Percentiles rank a stretch among this genome's conserved stretches.
phyloP scores from a whole-genome alignment of 441 rosid species.

The Croton setiger region DNA sequence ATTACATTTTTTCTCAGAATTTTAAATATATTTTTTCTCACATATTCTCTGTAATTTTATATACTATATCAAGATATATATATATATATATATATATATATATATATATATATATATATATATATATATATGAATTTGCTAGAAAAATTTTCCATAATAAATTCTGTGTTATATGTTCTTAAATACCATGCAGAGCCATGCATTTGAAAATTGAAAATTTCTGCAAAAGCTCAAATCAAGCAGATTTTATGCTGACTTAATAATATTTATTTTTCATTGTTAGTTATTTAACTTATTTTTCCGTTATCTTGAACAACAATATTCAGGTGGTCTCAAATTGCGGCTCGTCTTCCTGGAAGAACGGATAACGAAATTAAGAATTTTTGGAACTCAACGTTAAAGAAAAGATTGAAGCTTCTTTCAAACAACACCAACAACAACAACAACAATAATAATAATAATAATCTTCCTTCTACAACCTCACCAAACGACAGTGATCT shows the following conservation, averaged over 20 bases:
- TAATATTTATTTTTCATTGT: not conserved
- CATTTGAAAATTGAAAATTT: conserved; percentile 8
- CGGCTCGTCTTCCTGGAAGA: conserved; percentile 88
- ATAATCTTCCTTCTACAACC: conserved; percentile 31
- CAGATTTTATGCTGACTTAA: not conserved
- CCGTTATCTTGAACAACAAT: not conserved
- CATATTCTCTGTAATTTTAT: too few relatives aligned
- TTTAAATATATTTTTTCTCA: too few relatives aligned
- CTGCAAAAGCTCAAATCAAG: not conserved
- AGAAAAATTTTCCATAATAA: too few relatives aligned
- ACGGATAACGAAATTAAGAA: conserved; percentile 96
- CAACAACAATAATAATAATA: conserved; percentile 39
- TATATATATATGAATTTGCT: too few relatives aligned
- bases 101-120: too few relatives aligned
- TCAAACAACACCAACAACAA: not conserved
- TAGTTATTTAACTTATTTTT: conserved; percentile 1
- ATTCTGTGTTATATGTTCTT: too few relatives aligned
- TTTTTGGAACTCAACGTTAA: conserved; percentile 93
- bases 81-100: too few relatives aligned
- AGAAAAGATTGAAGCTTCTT: conserved; percentile 56
- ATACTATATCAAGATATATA: too few relatives aligned
- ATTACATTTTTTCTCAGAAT: too few relatives aligned
- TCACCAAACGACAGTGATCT: conserved; percentile 56
- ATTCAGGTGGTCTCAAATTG: conserved; percentile 94
- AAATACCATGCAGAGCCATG: conserved; percentile 22